Evolutionary conservation across 202 grass and related monocot genomes (phyloP).

Genomic region (Elaeis oleifera): DNA sequence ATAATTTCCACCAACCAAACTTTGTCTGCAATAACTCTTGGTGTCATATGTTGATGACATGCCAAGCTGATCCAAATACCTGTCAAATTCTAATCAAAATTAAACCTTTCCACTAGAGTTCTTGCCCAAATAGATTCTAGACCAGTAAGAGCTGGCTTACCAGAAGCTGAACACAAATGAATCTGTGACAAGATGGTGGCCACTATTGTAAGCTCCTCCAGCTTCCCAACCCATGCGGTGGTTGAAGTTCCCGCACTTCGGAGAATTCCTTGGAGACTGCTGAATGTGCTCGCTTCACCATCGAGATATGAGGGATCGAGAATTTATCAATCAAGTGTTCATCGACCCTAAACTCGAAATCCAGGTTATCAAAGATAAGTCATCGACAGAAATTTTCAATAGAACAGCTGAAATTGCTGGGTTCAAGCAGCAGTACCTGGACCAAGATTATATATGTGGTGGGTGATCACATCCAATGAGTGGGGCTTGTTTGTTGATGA

Average conservation of each 20-base stretch:
- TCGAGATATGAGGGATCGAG: conserved; percentile 54
- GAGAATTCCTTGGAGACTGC: conserved; percentile 42
- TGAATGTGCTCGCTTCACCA: conserved; percentile 38
- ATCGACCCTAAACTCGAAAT: conserved; percentile 29
- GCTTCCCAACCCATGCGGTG: conserved; percentile 67
- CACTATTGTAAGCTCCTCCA: conserved; percentile 84
- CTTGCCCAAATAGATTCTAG: neutral
- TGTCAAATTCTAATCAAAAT: conserved; percentile 13
- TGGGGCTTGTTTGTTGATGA: conserved; percentile 66
- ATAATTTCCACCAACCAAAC: conserved; percentile 87
- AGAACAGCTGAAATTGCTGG: too few species aligned
- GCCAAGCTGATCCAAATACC: conserved; percentile 80
- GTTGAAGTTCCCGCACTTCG: conserved; percentile 44
- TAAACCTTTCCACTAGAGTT: neutral
- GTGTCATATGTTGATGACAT: conserved; percentile 89
- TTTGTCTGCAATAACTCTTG: conserved; percentile 84
- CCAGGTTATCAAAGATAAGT: too few species aligned
- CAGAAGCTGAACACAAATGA: conserved; percentile 86
- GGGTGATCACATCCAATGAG: conserved; percentile 60
- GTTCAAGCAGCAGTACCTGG: conserved; percentile 36
- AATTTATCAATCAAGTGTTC: conserved; percentile 52
- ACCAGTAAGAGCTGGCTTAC: conserved; percentile 18
- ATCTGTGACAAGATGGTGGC: conserved; percentile 71
- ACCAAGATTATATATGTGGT: conserved; percentile 91
- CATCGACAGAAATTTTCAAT: too few species aligned